Evolutionary conservation across 345 rosid genomes (phyloP), one percentile per base, ranked within the genome.

Genomic region (Eucalyptus fibrosa): DNA sequence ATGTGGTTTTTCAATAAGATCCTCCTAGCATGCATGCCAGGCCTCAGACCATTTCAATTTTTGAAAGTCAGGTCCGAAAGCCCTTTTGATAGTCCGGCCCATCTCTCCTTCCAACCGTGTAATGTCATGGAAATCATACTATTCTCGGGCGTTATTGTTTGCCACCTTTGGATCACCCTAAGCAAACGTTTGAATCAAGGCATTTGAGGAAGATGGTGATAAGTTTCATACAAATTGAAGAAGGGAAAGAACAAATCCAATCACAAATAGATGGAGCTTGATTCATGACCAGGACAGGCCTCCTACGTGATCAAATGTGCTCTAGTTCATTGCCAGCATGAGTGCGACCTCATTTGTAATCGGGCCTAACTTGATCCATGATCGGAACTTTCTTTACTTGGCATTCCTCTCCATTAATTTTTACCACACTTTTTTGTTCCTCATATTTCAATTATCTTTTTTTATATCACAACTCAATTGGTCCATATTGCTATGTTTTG

Each of bases 351-450:
- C 16, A 17, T 65, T 65, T 65, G 72, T 1, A 15, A 65, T 6
- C 3, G 5, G 37, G 1, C 72, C 6, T 65, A 62, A 15, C 9
- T 30, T 62, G 9, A 62, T 65, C 72, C 19, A 30, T 14, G 10
- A 65, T 3, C 1, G 3, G 19, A n/a, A n/a, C 72, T 15, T 65
- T 30, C 3, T 15, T 65, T n/a, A 0, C 0, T 32, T 2, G 40
- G 10, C 24, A 67, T 67, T 67, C 23, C 1, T 67, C 80, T 67
- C 12, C 34, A 67, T 67, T 67, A 18, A 32, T 67, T 67, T 5
- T 8, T 32, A 67, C 2, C 42, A 67, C 80, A 5, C 24, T 18
- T 67, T 32, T 16, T 16, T 17, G 5, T 32, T 32, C 19, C 40
- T 32, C 42, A 2, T 17, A 16, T 17, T 67, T 67, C 0, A 10